phyloP scores from a whole-genome alignment of 2,329 filamentous ascomycete genomes.

The Xylaria sp. region DNA sequence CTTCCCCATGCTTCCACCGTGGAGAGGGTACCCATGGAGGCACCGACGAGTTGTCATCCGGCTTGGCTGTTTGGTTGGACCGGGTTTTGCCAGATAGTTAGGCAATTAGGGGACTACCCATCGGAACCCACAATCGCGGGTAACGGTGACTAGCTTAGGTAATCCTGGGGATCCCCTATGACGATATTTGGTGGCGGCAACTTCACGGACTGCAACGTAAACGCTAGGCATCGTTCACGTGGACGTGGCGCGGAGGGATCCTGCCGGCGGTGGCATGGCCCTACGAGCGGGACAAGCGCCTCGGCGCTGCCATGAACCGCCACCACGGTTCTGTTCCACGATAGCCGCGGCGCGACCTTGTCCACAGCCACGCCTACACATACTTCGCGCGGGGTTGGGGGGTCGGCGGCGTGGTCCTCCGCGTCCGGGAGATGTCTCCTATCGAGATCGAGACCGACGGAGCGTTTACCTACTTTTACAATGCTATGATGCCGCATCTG shows the following conservation, averaged over 20 bases:
- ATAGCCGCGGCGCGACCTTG: slow-evolving; percentile 19
- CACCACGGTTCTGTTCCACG: slow-evolving; percentile 34
- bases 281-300: slow-evolving; percentile 31
- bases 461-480: slow-evolving; percentile 38
- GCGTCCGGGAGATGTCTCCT: slow-evolving; percentile 38
- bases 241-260: slow-evolving; percentile 34
- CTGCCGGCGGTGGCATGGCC: slow-evolving; percentile 34
- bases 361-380: slow-evolving; percentile 37
- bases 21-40: too few relatives aligned
- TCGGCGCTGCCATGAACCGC: slow-evolving; percentile 40
- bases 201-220: slow-evolving; percentile 34
- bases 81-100: too few relatives aligned
- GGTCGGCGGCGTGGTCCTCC: slow-evolving; percentile 30
- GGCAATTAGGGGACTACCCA: too few relatives aligned
- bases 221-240: slow-evolving; percentile 38
- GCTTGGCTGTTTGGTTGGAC: too few relatives aligned
- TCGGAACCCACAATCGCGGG: too few relatives aligned
- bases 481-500: slow-evolving; percentile 40
- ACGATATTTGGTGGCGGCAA: not conserved
- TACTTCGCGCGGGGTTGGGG: slow-evolving; percentile 35
- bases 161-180: too few relatives aligned
- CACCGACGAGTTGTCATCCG: too few relatives aligned
- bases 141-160: too few relatives aligned
- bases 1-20: too few relatives aligned
- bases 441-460: slow-evolving; percentile 38